phyloP scores from a whole-genome alignment of 176 grass and related monocot genomes.

The Juncus inflexus region DNA sequence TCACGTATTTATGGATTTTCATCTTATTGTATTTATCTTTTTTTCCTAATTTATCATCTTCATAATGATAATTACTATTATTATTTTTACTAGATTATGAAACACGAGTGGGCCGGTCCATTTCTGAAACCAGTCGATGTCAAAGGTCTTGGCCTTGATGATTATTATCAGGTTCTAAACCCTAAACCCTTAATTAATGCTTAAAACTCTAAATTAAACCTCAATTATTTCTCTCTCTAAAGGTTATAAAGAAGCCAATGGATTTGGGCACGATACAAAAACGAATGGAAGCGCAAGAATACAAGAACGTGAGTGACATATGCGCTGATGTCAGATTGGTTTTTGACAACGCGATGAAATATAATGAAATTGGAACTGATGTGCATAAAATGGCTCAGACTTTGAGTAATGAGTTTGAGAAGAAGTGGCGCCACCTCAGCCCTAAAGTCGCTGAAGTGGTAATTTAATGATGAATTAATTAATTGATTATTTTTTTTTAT shows the following conservation, averaged over 20 bases:
- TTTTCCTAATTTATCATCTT: not conserved
- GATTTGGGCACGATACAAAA: slow-evolving; percentile 75
- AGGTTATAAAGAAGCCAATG: slow-evolving; percentile 95
- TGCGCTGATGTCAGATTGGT: slow-evolving; percentile 87
- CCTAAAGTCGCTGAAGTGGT: slow-evolving; percentile 77
- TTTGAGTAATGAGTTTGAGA: slow-evolving; percentile 76
- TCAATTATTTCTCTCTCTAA: slow-evolving; percentile 12
- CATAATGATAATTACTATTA: not conserved
- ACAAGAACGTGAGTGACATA: slow-evolving; percentile 72
- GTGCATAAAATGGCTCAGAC: slow-evolving; percentile 72
- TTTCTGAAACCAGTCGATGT: slow-evolving; percentile 75
- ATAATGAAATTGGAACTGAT: slow-evolving; percentile 56
- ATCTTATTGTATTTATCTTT: not conserved
- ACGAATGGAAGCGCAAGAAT: slow-evolving; percentile 82
- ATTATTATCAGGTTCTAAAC: slow-evolving; percentile 71
- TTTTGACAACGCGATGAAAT: slow-evolving; percentile 88
- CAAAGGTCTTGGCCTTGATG: slow-evolving; percentile 44
- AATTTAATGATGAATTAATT: not conserved
- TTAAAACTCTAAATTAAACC: not conserved
- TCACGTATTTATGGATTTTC: slow-evolving; percentile 33
- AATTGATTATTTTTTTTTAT: no score
- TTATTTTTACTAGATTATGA: slow-evolving; percentile 45
- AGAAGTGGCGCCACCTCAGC: slow-evolving; percentile 65
- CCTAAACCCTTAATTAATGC: not conserved
- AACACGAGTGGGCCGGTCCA: slow-evolving; percentile 45